A percentile compares a stretch with the other conserved stretches of the same genome.
Conservation (phyloP, 164 flowering plant species). For the Annona squamosa region DNA sequence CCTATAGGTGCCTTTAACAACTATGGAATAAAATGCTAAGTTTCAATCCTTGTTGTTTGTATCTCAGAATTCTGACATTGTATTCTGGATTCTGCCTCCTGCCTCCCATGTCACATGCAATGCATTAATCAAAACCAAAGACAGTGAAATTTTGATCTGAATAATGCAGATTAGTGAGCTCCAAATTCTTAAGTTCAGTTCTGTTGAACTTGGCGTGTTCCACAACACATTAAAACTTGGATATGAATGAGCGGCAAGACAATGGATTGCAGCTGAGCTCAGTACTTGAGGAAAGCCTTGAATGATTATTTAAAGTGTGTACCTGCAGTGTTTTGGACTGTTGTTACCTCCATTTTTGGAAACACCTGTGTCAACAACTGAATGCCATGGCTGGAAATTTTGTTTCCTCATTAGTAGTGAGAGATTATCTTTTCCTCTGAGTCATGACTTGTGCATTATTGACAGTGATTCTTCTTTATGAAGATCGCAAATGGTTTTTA, state of each 20-base stretch:
- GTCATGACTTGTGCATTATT: neutral
- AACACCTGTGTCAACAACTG: neutral
- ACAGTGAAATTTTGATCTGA: neutral
- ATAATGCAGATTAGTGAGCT: neutral
- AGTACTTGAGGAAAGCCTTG: neutral
- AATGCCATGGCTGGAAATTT: neutral
- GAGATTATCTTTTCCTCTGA: neutral
- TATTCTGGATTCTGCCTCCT: too few relatives aligned
- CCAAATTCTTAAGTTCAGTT: neutral
- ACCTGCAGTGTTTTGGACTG: neutral
- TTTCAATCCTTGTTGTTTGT: too few relatives aligned
- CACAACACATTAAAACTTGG: neutral
- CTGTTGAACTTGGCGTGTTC: neutral
- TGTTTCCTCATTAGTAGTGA: neutral
- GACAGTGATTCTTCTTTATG: neutral
- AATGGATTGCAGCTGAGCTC: too few relatives aligned
- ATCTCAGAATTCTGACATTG: too few relatives aligned
- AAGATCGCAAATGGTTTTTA: neutral
- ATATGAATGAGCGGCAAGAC: too few relatives aligned
- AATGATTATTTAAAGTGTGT: too few relatives aligned
- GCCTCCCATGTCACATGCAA: too few relatives aligned
- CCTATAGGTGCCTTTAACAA: too few relatives aligned
- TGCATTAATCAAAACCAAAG: too few relatives aligned
- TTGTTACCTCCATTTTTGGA: neutral
- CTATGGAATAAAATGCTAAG: too few relatives aligned